These are phyloP conservation scores for Penicillium digitatum DNA, from an alignment of 2,329 filamentous ascomycete genomes.

Conservation along the genomic window DNA sequence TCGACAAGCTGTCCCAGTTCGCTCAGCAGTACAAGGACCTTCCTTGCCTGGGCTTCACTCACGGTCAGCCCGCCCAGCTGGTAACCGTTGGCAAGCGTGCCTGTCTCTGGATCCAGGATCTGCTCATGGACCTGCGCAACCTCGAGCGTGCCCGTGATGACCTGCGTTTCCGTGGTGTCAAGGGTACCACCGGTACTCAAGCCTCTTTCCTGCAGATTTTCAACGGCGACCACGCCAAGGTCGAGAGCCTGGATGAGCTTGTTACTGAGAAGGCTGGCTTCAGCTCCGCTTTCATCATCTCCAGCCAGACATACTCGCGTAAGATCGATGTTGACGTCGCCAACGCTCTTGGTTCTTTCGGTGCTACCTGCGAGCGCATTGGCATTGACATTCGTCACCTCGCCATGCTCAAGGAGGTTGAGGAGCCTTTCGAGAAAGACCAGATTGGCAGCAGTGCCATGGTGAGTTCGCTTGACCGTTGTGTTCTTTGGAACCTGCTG, in stretches of 20 bases:
- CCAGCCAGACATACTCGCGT: conserved; percentile 70
- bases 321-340: conserved; percentile 79
- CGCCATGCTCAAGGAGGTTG: conserved; percentile 74
- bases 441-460: conserved; percentile 69
- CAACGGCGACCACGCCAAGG: conserved; percentile 56
- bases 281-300: conserved; percentile 58
- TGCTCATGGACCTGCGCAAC: conserved; percentile 70
- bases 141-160: conserved; percentile 65
- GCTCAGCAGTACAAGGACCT: conserved; percentile 68
- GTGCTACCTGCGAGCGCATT: conserved; percentile 73
- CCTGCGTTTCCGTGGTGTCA: conserved; percentile 70
- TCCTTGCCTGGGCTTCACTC: conserved; percentile 73
- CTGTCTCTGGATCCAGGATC: conserved; percentile 70
- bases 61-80: conserved; percentile 57
- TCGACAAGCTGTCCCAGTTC: conserved; percentile 69
- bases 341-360: conserved; percentile 75
- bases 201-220: conserved; percentile 72
- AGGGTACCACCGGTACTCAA: conserved; percentile 72
- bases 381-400: conserved; percentile 70
- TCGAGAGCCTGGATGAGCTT: conserved; percentile 60
- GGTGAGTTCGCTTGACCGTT: conserved; percentile 27
- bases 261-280: conserved; percentile 66
- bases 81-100: conserved; percentile 64
- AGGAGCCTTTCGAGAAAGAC: conserved; percentile 75
- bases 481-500: neutral